Evolutionary conservation across 1,284 basidiomycete genomes (phyloP).

Genomic region (Exobasidium cylindrosporum): DNA sequence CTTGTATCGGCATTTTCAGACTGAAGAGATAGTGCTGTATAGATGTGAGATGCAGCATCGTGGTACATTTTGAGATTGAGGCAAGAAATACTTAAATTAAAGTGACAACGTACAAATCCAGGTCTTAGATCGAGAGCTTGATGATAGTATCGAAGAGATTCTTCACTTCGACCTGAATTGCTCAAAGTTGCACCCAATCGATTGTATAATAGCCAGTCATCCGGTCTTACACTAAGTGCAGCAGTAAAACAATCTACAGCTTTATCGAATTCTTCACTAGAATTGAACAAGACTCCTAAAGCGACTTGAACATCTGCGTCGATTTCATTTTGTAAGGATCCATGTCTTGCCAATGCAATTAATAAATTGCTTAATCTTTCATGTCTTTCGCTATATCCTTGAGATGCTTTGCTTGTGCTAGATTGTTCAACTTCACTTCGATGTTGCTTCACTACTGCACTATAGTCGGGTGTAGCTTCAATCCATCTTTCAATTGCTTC

Average conservation of each 20-base stretch:
- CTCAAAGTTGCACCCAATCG: conserved; percentile 93
- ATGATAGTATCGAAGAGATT: conserved; percentile 85
- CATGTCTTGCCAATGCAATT: conserved; percentile 56
- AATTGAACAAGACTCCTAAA: conserved; percentile 86
- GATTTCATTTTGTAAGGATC: conserved; percentile 25
- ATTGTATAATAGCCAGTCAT: conserved; percentile 94
- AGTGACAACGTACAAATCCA: conserved; percentile 72
- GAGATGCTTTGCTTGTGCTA: conserved; percentile 5
- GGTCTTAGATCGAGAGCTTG: conserved; percentile 86
- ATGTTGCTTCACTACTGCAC: conserved; percentile 56
- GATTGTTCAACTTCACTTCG: conserved; percentile 56
- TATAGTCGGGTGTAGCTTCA: conserved; percentile 57
- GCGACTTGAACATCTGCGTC: conserved; percentile 93
- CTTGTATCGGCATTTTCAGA: conserved; percentile 26
- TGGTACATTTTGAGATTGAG: conserved; percentile 51
- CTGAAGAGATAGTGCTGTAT: conserved; percentile 48
- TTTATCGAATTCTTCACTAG: conserved; percentile 80
- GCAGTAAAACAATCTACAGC: conserved; percentile 92
- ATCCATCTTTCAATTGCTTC: conserved; percentile 82
- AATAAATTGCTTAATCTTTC: conserved; percentile 50
- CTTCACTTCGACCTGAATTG: conserved; percentile 73
- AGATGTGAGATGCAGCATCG: conserved; percentile 51
- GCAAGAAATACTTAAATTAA: conserved; percentile 49
- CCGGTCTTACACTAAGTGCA: conserved; percentile 80
- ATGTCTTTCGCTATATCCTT: conserved; percentile 32